These are phyloP conservation scores for Tetrahymena malaccensis DNA, from an alignment of 73 alveolate genomes.

Conservation along the genomic window DNA sequence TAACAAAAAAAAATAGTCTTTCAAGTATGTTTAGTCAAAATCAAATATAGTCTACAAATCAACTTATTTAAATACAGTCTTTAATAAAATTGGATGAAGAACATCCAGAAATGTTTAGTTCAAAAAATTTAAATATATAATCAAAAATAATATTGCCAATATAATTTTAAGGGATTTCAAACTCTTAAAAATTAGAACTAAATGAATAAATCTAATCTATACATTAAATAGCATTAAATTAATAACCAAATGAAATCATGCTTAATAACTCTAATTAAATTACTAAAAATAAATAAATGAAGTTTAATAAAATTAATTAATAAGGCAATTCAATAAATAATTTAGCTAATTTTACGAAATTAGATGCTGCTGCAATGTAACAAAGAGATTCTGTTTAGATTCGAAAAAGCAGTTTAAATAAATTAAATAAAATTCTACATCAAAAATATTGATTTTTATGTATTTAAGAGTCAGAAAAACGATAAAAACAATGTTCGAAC, in stretches of 20 bases:
- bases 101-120: not conserved
- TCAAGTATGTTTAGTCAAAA: not conserved
- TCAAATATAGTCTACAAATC: not conserved
- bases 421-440: not conserved
- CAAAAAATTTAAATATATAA: not conserved
- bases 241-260: not conserved
- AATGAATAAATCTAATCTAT: not conserved
- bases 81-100: not conserved
- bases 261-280: not conserved
- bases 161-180: not conserved
- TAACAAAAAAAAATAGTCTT: not conserved
- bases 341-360: not conserved
- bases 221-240: not conserved
- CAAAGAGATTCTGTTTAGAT: not conserved
- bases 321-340: no score
- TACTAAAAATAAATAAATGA: not conserved
- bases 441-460: not conserved
- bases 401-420: not conserved
- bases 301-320: no score
- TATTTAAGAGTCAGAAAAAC: no score
- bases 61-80: not conserved
- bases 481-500: no score
- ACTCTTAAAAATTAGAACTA: not conserved
- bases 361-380: not conserved
- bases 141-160: not conserved